Conservation (phyloP, 306 rosid genomes). For the Adenanthera pavonina region DNA sequence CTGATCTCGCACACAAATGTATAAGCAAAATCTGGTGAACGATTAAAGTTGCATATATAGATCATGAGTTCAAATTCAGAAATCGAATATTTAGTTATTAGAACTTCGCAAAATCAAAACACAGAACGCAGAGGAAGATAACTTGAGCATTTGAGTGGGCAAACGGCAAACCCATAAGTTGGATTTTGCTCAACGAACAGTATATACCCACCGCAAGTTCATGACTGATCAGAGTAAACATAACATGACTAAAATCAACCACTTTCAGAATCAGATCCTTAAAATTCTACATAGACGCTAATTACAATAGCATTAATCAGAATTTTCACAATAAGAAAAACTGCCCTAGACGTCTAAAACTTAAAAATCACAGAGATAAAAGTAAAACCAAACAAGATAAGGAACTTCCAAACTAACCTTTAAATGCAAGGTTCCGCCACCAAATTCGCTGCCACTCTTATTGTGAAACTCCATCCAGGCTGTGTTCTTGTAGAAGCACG, state of each 20-base stretch:
- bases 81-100: background rate
- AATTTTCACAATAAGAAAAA: slow-evolving; percentile 9
- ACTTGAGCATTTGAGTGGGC: background rate
- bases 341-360: background rate
- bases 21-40: background rate
- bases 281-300: background rate
- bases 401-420: slow-evolving; percentile 50
- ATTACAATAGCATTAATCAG: slow-evolving; percentile 11
- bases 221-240: background rate
- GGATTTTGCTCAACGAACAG: background rate
- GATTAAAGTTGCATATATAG: background rate
- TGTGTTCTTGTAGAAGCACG: slow-evolving; percentile 74
- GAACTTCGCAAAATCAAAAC: background rate
- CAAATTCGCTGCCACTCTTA: slow-evolving; percentile 60
- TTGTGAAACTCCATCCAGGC: slow-evolving; percentile 95
- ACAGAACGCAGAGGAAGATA: background rate
- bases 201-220: background rate
- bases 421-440: slow-evolving; percentile 95
- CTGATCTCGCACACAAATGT: background rate
- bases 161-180: background rate
- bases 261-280: background rate
- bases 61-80: background rate
- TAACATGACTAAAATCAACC: background rate
- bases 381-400: background rate
- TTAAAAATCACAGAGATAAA: background rate